Evolutionary conservation across 768 basidiomycete species (phyloP), one percentile per base, ranked within the genome.

Genomic region (Boletellus ananas): DNA sequence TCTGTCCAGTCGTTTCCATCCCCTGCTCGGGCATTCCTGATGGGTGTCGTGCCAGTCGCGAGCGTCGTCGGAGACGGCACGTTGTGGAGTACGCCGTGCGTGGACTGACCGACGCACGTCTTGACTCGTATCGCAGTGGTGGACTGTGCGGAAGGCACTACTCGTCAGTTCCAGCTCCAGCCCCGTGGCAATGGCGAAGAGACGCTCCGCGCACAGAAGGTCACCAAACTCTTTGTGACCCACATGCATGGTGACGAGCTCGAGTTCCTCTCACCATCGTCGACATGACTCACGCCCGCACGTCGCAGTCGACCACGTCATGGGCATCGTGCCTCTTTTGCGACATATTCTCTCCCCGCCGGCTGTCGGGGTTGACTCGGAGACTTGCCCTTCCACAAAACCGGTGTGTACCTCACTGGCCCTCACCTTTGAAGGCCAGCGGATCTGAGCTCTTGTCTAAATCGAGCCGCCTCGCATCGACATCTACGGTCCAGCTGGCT

Each of bases 61-160:
- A 80, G 83, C 58, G 66, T 85, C 27, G 52, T 72, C 33, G 75
- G 74, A 10, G 72, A 82, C 54, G 75, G 77, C 16, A 71, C 77
- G 9, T 68, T 87, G 21, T 90, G 87, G 86, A 84, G 88, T 89
- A 66, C 59, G 79, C 57, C 53, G 31, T 41, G 29, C 20, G 47
- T 25, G 21, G 18, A 27, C 43, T 10, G 38, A 37, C 34, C 27
- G 5, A 31, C 39, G 16, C 31, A 16, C 31, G 10, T 18, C 9
- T 39, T 51, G 43, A 52, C 52, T 54, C 47, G 40, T 39, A 12
- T 40, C 37, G 23, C 58, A 88, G 87, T 91, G 84, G 76, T 91
- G 18, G 88, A 91, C 64, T 89, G 88, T 67, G 89, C 86, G 13
- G 87, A 90, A 67, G 90, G 90, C 33, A 90, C 88, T 12, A 69